Base-by-base conservation (phyloP, 1,139 yeast genomes). In the Candida sanyaensis region DNA sequence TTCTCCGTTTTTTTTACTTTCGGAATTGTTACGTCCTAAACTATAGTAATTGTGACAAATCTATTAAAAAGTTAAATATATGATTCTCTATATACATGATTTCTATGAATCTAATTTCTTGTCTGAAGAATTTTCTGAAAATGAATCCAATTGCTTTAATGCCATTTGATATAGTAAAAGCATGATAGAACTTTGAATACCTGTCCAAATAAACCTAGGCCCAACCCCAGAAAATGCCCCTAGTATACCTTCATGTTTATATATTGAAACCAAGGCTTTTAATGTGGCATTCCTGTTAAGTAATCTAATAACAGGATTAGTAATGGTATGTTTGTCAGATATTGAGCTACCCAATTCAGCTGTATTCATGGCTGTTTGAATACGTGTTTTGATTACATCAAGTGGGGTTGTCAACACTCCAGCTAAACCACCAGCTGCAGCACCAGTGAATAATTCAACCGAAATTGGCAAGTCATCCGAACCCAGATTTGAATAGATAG, bases 181-280 rank as follows among this genome's bases (percentile, higher is more conserved):
- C 99, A 95, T 93, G 48, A 93, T 87, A 53, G 97, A 88, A 65
- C 97, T 89, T 65, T 93, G 99, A 12, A 92, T 77, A 54, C 96
- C 90, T 0, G 99, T 92, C 99, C 99, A 93, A 7, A 93, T 88
- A 55, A 92, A 84, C 53, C 99, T 75, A 0, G 99, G 99, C 0
- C 97, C 97, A 9, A 95, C 97, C 1, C 99, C 99, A 33, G 93
- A 82, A 67, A 93, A 92, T 42, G 90, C 74, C 0, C 97, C 97
- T 1, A 79, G 55, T 0, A 86, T 49, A 1, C 99, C 98, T 64
- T 93, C 97, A 28, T 77, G 73, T 49, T 69, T 77, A 61, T 86
- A 88, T 5, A 93, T 86, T 9, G 81, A 77, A n/a, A 66, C 62
- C 46, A 93, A 69, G 11, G 96, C 92, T 45, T 71, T 72, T 27